phyloP scores from a whole-genome alignment of 495 filamentous ascomycete species.

The Lasiosphaeria hispida region DNA sequence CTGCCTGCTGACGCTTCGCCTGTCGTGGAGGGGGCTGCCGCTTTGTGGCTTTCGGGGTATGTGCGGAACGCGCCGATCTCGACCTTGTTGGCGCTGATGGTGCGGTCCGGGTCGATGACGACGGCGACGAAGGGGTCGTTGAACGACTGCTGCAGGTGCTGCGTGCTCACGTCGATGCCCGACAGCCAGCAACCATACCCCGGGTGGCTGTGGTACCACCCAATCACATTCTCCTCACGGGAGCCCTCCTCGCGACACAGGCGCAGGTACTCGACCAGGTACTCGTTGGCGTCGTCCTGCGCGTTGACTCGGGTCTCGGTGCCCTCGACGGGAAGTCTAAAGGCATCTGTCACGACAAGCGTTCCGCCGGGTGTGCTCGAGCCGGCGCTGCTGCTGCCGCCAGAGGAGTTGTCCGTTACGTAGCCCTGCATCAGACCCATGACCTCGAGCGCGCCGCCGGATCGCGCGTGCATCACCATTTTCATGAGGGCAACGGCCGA shows the following conservation, averaged over 20 bases:
- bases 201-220: constrained; percentile 98
- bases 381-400: too few relatives aligned
- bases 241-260: constrained; percentile 65
- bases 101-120: constrained; percentile 96
- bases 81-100: constrained; percentile 90
- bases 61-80: constrained; percentile 98
- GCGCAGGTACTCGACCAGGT: constrained; percentile 83
- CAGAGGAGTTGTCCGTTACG: constrained; percentile 61
- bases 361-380: constrained; percentile 22
- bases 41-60: constrained; percentile 72
- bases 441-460: constrained; percentile 85
- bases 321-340: constrained; percentile 92
- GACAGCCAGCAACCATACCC: constrained; percentile 98
- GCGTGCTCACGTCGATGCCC: constrained; percentile 91
- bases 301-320: constrained; percentile 98
- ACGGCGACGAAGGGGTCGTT: constrained; percentile 92
- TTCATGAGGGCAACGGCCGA: constrained; percentile 92
- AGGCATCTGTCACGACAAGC: constrained; percentile 91
- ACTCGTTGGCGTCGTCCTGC: constrained; percentile 91
- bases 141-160: constrained; percentile 76
- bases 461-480: constrained; percentile 99
- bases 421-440: constrained; percentile 99
- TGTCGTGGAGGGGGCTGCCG: not conserved
- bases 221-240: constrained; percentile 86
- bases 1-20: constrained; percentile 40